Base-by-base conservation (phyloP, 768 basidiomycete genomes). In the Chlorophyllum brunneum region DNA sequence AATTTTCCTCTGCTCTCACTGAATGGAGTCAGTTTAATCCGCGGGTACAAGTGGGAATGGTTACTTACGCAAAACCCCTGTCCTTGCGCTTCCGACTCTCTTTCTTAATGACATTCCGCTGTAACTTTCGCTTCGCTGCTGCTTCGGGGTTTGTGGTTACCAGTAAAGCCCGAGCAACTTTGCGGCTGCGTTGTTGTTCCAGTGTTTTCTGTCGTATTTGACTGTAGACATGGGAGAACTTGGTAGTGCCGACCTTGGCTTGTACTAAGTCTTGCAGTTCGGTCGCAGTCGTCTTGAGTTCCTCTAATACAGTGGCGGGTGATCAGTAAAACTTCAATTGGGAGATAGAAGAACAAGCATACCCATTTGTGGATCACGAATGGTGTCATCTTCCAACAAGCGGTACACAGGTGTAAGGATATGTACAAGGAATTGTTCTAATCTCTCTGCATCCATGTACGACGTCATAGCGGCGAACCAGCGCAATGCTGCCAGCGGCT, bases 381-480 rank as follows among this genome's bases (percentile, higher is more conserved):
- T 80, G 5, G 83, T 86, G 58, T 91, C 89, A 58, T 97, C 94
- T 58, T 97, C 94, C 2, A 81, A 74, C 44, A 99, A 79, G 26
- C 94, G 86, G 64, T 95, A 89, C 0, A 94, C 69, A 0, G 97
- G 95, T 2, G 85, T 83, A 7, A 98, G 70, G 23, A 98, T 86
- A 62, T 97, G 93, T 2, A 85, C 77, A 26, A 95, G 73, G 70
- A 87, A 95, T 22, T 68, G 72, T 58, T 88, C 82, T 0, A 92
- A 71, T 15, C 73, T 68, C 0, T 63, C 55, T 0, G 73, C 63
- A 0, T 85, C 80, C 76, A 98, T 82, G 60, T 80, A 69, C 2
- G 86, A 82, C 2, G 82, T 70, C 83, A 97, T 92, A 0, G 93
- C 95, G 0, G 94, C 97, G 60, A 98, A 97, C 87, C 93, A 97